Conservation (phyloP, 352 stramenopile species). For the Chrysophaeum taylorii region DNA sequence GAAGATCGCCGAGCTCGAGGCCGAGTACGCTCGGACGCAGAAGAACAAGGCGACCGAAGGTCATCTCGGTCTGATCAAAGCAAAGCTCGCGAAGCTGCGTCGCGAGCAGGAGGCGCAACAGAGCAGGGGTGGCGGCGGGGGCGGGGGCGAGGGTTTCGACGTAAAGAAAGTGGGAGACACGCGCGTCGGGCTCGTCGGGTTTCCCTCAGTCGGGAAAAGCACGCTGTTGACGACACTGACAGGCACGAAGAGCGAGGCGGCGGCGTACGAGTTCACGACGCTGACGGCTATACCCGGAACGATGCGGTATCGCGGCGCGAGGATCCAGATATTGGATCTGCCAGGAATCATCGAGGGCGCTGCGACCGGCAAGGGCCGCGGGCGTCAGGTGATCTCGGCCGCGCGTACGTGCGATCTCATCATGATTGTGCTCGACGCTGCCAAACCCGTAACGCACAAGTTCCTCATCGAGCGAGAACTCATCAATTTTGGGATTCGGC, state of each 20-base stretch:
- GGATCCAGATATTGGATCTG: slow-evolving; percentile 96
- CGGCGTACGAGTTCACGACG: slow-evolving; percentile 95
- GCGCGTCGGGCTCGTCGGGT: slow-evolving; percentile 90
- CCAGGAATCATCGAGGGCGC: slow-evolving; percentile 99
- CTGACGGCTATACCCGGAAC: slow-evolving; percentile 90
- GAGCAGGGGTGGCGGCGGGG: slow-evolving; percentile 48
- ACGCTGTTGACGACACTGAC: slow-evolving; percentile 78
- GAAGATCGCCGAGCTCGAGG: slow-evolving; percentile 2
- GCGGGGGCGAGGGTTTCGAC: slow-evolving; percentile 77
- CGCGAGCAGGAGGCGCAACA: slow-evolving; percentile 61
- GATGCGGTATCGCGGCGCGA: slow-evolving; percentile 83
- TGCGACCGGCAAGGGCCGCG: slow-evolving; percentile 89
- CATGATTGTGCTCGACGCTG: slow-evolving; percentile 96
- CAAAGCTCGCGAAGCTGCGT: slow-evolving; percentile 90
- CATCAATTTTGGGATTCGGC: slow-evolving; percentile 90
- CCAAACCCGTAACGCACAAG: slow-evolving; percentile 92
- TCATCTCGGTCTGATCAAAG: slow-evolving; percentile 93
- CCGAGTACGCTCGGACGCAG: slow-evolving; percentile 73
- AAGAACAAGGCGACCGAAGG: slow-evolving; percentile 99
- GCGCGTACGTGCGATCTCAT: slow-evolving; percentile 96
- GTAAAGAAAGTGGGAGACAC: slow-evolving; percentile 86
- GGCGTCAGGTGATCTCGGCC: slow-evolving; percentile 95
- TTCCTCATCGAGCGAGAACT: slow-evolving; percentile 96
- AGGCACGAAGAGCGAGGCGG: slow-evolving; percentile 87
- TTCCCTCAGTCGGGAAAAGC: slow-evolving; percentile 70